Evolutionary conservation across 164 flowering plant species (phyloP), one percentile per base, ranked within the genome.

Genomic region (Vitis cinerea): DNA sequence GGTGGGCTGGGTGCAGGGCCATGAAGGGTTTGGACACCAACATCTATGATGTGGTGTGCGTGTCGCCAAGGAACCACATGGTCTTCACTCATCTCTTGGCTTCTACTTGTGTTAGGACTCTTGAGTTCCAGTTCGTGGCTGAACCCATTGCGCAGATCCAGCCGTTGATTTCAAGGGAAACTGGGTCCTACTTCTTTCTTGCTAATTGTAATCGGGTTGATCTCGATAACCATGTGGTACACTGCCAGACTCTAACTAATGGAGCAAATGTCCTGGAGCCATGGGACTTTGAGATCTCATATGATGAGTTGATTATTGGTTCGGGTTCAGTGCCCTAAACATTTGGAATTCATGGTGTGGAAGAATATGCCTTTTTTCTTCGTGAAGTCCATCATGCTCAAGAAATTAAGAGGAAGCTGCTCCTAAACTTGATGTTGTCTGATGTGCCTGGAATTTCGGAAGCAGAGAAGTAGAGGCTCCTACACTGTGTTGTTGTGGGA

Each of bases 61-160:
- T 96, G 0, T 96, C 98, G 0, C 99, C 97, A 0, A 80, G 99
- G 68, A 96, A 96, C 68, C 99, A 96, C 76, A 96, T 96, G 99
- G 99, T 96, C 1, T 93, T 96, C 74, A 96, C 99, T 29, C 98
- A 97, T 2, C 79, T 96, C 8, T 66, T 96, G 72, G 99, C 99
- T 12, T 96, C 98, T 19, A 96, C 99, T 10, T 96, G 99, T 68
- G 99, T 96, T 23, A 97, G 99, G 10, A 96, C 99, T 0, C 90
- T 96, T 3, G 99, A 96, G 75, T 96, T 96, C 78, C 77, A 97
- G 72, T 93, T 97, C 7, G 99, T 96, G 0, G 97, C 99, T 3
- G 99, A 96, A 68, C 97, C 99, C 53, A 86, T 96, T 50, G 92
- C 84, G 10, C 70, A 97, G 77, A 96, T 96, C 67, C 99, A 96